Evolutionary conservation across 805 yeast species (phyloP).

Genomic region (Wickerhamiella sergipiensis): DNA sequence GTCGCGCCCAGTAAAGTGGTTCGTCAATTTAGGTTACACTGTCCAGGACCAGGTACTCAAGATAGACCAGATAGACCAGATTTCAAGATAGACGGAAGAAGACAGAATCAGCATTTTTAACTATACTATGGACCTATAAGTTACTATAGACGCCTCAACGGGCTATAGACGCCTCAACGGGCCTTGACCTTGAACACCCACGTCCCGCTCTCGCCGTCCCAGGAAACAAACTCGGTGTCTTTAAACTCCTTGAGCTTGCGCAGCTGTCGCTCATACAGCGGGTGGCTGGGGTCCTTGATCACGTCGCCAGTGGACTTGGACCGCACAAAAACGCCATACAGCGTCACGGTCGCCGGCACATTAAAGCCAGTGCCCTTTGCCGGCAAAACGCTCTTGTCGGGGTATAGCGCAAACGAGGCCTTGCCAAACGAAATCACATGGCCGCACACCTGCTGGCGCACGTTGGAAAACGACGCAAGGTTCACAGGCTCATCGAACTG

Average conservation of each 20-base stretch:
- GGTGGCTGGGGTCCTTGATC: constrained; percentile 65
- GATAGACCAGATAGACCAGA: no score
- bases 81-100: no score
- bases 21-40: no score
- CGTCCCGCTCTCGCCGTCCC: constrained; percentile 51
- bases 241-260: constrained; percentile 47
- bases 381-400: constrained; percentile 43
- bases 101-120: no score
- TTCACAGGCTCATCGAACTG: constrained; percentile 76
- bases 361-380: constrained; percentile 73
- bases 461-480: constrained; percentile 47
- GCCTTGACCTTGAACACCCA: constrained; percentile 26
- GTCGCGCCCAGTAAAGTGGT: no score
- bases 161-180: no score
- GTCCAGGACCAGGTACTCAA: no score
- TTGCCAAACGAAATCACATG: constrained; percentile 46
- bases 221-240: constrained; percentile 53
- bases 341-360: constrained; percentile 54
- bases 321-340: constrained; percentile 73
- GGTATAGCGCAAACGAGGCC: constrained; percentile 56
- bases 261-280: constrained; percentile 54
- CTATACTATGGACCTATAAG: neutral
- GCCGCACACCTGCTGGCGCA: constrained; percentile 49
- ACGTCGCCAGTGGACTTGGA: constrained; percentile 57
- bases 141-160: no score